Percentiles rank a stretch among this genome's conserved stretches.
These are phyloP conservation scores for Fusarium tuaranense DNA, from an alignment of 2,329 filamentous ascomycete species.

Conservation along the genomic window DNA sequence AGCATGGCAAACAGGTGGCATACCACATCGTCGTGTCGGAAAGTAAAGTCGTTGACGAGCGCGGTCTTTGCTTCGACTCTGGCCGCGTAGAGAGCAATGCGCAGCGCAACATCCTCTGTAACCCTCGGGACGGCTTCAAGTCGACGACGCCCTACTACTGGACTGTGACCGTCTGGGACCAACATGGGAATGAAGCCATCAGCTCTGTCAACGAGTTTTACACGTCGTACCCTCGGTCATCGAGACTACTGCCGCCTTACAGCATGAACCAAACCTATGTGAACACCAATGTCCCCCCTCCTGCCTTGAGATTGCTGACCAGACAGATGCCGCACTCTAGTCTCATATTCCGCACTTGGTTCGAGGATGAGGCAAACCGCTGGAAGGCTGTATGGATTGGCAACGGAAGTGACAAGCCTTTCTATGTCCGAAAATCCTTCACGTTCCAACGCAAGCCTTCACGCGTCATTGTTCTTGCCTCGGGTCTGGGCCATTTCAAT, in stretches of 20 bases:
- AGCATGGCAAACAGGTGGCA: constrained; percentile 47
- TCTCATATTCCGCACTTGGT: constrained; percentile 56
- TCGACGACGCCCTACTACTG: constrained; percentile 52
- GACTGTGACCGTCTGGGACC: constrained; percentile 52
- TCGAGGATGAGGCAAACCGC: constrained; percentile 53
- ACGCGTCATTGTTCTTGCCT: constrained; percentile 51
- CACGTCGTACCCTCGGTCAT: constrained; percentile 52
- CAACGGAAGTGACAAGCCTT: constrained; percentile 53
- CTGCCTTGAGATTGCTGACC: neutral
- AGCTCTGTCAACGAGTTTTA: constrained; percentile 51
- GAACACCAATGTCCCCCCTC: neutral
- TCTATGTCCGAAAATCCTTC: constrained; percentile 53
- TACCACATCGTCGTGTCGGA: constrained; percentile 29
- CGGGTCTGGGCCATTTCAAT: constrained; percentile 55
- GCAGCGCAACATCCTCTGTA: constrained; percentile 40
- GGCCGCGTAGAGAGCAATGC: constrained; percentile 31
- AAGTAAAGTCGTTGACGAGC: neutral
- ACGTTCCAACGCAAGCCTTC: constrained; percentile 44
- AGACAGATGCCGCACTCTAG: constrained; percentile 54
- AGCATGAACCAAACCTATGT: constrained; percentile 56
- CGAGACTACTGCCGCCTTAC: constrained; percentile 51
- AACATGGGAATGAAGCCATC: constrained; percentile 40
- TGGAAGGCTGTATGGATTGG: constrained; percentile 57
- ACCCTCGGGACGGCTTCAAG: constrained; percentile 47
- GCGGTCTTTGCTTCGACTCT: constrained; percentile 29